Evolutionary conservation across 164 flowering plant species (phyloP).

Genomic region (Taxillus chinensis): DNA sequence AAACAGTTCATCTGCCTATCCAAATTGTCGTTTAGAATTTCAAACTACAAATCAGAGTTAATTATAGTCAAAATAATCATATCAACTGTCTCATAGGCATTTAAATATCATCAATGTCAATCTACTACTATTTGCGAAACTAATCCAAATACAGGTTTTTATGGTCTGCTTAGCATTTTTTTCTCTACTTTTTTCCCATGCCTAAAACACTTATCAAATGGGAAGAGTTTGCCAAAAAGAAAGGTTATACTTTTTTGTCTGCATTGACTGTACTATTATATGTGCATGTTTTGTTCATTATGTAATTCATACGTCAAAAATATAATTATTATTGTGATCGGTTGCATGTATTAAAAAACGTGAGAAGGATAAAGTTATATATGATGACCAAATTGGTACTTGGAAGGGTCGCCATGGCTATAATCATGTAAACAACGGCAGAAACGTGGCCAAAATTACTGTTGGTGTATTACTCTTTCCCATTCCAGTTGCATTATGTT

Average conservation of each 20-base stretch:
- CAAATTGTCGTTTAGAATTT: too few relatives aligned
- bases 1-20: too few relatives aligned
- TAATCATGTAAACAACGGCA: conserved; percentile 83
- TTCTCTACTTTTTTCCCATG: conserved; percentile 56
- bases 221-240: conserved; percentile 77
- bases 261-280: too few relatives aligned
- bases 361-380: conserved; percentile 59
- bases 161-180: not conserved
- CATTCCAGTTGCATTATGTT: not conserved
- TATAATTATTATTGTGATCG: conserved; percentile 6
- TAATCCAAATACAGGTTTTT: too few relatives aligned
- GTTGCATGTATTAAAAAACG: conserved; percentile 64
- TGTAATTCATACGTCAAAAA: too few relatives aligned
- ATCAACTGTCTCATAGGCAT: too few relatives aligned
- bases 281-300: too few relatives aligned
- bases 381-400: conserved; percentile 57
- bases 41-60: too few relatives aligned
- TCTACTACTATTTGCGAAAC: too few relatives aligned
- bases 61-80: too few relatives aligned
- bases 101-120: too few relatives aligned
- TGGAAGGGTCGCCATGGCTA: conserved; percentile 94
- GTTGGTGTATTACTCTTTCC: conserved; percentile 25
- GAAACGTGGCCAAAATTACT: conserved; percentile 46
- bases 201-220: conserved; percentile 89
- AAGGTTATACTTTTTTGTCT: conserved; percentile 44